Evolutionary conservation across 2,329 filamentous ascomycete species (phyloP).

Genomic region (Colletotrichum tropicale): DNA sequence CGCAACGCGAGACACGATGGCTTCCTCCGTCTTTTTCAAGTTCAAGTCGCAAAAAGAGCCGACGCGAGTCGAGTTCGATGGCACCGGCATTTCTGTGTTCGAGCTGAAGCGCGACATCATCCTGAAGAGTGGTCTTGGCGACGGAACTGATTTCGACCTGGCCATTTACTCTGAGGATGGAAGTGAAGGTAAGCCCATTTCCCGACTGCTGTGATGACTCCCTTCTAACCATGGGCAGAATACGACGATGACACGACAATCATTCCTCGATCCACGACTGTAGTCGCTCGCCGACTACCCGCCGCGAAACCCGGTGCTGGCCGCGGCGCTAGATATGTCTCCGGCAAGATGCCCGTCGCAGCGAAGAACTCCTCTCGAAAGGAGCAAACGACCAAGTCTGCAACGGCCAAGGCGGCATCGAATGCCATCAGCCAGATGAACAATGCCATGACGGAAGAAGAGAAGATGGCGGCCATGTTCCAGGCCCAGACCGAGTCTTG

Average conservation of each 20-base stretch:
- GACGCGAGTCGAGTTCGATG: slow-evolving; percentile 93
- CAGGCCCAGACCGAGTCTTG: slow-evolving; percentile 89
- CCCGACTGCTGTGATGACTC: background rate
- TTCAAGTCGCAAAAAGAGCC: slow-evolving; percentile 99
- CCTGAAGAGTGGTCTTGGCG: slow-evolving; percentile 87
- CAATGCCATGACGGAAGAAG: slow-evolving; percentile 87
- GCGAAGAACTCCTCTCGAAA: slow-evolving; percentile 80
- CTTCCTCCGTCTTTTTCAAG: slow-evolving; percentile 99
- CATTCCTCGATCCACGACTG: slow-evolving; percentile 91
- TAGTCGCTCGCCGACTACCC: slow-evolving; percentile 86
- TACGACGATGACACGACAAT: slow-evolving; percentile 99
- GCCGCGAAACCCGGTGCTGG: slow-evolving; percentile 86
- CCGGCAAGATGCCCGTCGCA: slow-evolving; percentile 90
- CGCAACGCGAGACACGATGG: slow-evolving; percentile 62
- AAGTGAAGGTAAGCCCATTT: slow-evolving; percentile 75
- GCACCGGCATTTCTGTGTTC: slow-evolving; percentile 96
- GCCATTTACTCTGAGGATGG: slow-evolving; percentile 93
- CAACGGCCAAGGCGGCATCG: slow-evolving; percentile 57
- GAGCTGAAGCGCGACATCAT: slow-evolving; percentile 99
- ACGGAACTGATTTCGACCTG: slow-evolving; percentile 95
- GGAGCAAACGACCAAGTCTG: slow-evolving; percentile 64
- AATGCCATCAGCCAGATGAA: slow-evolving; percentile 71
- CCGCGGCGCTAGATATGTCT: slow-evolving; percentile 91
- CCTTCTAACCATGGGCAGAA: slow-evolving; percentile 59
- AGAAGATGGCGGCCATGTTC: slow-evolving; percentile 92